Base-by-base conservation (phyloP, 768 basidiomycete species). In the Scleroderma bovista region DNA sequence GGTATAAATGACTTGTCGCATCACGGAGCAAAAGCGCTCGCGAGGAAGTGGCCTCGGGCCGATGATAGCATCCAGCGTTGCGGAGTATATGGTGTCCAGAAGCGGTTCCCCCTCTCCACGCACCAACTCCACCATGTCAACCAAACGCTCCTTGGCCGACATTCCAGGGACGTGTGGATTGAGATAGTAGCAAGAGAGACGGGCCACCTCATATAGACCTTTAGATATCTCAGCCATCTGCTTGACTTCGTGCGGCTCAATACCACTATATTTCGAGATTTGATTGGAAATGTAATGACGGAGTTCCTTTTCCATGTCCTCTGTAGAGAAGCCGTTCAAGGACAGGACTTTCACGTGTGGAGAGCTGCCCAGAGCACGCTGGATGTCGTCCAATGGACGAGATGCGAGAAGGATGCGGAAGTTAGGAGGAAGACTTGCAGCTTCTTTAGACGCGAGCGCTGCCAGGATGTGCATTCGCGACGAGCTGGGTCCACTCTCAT, bases 391-490 rank as follows among this genome's bases (percentile, higher is more conserved):
- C 16, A 20, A 7, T 23, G 41, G 45, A 7, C 54, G 55, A 26
- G 55, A 39, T 3, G 55, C 51, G 5, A 56, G 19, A 20, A 56
- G 31, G 33, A 56, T 23, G 2, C 50, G 48, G 33, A 55, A 46
- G 38, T 45, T 46, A 7, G 2, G 5, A 10, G 55, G 55, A 19
- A 56, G 49, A 7, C 37, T 17, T 6, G 32, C 10, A 12, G 22
- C 29, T 20, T 41, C 15, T 24, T 20, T 26, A 15, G 41, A 40
- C 10, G 48, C 19, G 24, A 56, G 42, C 23, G 51, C 33, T 4
- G 31, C 6, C 10, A 67, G 55, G 33, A 65, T 51, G 4, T 29
- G 20, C 6, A 34, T 41, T 12, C 56, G 54, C 19, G 50, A 26
- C 1, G 26, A 16, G 3, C 16, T 31, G 15, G 41, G 22, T 6